These are phyloP conservation scores for Cryptococcus sp. DNA, from an alignment of 1,284 basidiomycete species.

Conservation along the genomic window DNA sequence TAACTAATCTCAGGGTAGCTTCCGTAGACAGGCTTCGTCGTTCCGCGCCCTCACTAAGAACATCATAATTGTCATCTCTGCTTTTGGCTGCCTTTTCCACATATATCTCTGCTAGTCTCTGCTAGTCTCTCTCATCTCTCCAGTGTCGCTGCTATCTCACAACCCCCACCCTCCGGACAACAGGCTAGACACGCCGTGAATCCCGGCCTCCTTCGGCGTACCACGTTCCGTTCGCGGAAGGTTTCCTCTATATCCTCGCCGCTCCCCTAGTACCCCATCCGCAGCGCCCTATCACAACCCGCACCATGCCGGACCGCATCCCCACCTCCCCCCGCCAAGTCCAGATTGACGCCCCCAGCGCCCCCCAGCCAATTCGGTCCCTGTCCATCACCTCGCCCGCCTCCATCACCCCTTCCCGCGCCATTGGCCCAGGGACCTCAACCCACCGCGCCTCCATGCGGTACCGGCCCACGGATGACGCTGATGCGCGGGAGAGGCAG, in stretches of 20 bases:
- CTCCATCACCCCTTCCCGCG: slow-evolving; percentile 11
- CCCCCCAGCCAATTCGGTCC: slow-evolving; percentile 5
- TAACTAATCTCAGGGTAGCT: too few relatives aligned
- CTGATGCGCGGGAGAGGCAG: slow-evolving; percentile 21
- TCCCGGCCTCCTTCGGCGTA: too few relatives aligned
- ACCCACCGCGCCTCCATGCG: slow-evolving; percentile 11
- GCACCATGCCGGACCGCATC: slow-evolving; percentile 14
- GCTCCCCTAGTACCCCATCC: too few relatives aligned
- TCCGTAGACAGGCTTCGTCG: too few relatives aligned
- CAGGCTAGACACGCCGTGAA: background rate
- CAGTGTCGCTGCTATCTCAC: background rate
- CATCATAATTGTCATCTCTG: too few relatives aligned
- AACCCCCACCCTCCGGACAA: background rate
- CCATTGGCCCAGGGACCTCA: background rate
- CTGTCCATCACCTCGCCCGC: slow-evolving; percentile 14
- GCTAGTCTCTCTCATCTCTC: too few relatives aligned
- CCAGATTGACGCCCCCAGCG: slow-evolving; percentile 10
- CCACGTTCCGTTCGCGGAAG: too few relatives aligned
- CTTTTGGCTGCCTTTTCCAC: too few relatives aligned
- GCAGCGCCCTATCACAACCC: too few relatives aligned
- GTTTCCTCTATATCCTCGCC: too few relatives aligned
- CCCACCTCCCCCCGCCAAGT: slow-evolving; percentile 16
- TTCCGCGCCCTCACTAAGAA: too few relatives aligned
- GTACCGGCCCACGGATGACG: slow-evolving; percentile 11
- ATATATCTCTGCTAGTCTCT: too few relatives aligned